These are phyloP conservation scores for Nothopassalora personata DNA, from an alignment of 2,329 filamentous ascomycete genomes.

Conservation along the genomic window DNA sequence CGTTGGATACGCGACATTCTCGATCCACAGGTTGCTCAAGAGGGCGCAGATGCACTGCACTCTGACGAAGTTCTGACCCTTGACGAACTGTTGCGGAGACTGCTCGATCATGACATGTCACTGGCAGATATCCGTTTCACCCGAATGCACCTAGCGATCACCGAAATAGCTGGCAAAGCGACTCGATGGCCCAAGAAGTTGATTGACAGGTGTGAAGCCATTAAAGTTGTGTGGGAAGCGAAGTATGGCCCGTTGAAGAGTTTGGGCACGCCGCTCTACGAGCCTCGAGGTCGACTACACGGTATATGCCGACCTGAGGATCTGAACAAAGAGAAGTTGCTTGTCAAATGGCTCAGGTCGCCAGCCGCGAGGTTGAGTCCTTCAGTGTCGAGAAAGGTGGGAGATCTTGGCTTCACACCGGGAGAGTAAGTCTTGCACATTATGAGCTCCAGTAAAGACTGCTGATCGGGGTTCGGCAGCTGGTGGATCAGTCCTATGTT, in stretches of 20 bases:
- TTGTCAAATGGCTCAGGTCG: conserved; percentile 31
- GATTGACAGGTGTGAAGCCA: conserved; percentile 41
- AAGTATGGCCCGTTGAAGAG: conserved; percentile 33
- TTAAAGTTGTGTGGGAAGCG: conserved; percentile 37
- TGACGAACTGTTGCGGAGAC: conserved; percentile 38
- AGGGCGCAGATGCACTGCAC: conserved; percentile 40
- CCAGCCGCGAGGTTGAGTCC: conserved; percentile 27
- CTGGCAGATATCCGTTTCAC: conserved; percentile 37
- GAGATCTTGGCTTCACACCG: conserved; percentile 42
- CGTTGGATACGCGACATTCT: conserved; percentile 46
- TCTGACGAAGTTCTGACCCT: conserved; percentile 42
- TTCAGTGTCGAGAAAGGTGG: conserved; percentile 34
- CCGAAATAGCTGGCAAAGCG: conserved; percentile 40
- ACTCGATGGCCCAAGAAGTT: conserved; percentile 45
- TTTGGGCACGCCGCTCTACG: conserved; percentile 39
- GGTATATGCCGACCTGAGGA: conserved; percentile 38
- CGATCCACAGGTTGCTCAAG: conserved; percentile 41
- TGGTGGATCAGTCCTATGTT: conserved; percentile 49
- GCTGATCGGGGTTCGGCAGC: conserved; percentile 24
- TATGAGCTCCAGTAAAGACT: too few relatives aligned
- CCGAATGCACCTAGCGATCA: conserved; percentile 43
- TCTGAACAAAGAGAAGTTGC: conserved; percentile 35
- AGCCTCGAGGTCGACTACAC: conserved; percentile 39
- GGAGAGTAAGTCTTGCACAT: conserved; percentile 38
- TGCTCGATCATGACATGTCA: conserved; percentile 28